Conservation (phyloP, 202 grass and related monocot species). For the Saccharum hybrid region DNA sequence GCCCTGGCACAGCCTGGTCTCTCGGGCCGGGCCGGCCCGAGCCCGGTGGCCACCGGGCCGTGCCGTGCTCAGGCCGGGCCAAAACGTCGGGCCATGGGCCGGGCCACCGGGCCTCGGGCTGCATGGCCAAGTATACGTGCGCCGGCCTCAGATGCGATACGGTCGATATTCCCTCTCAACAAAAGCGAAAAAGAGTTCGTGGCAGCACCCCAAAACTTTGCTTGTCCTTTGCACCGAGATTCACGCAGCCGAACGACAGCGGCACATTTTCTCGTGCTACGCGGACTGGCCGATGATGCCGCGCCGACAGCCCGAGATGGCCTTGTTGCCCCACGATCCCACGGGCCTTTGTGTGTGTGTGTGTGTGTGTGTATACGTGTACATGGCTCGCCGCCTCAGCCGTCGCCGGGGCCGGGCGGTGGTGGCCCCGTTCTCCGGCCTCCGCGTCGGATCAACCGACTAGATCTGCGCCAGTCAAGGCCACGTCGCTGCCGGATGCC, state of each 20-base stretch:
- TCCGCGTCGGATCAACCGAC: slow-evolving; percentile 32
- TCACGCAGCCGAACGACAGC: slow-evolving; percentile 23
- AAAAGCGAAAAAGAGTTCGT: slow-evolving; percentile 38
- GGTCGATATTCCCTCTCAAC: slow-evolving; percentile 19
- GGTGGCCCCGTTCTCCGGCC: slow-evolving; percentile 33
- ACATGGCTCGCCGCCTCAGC: slow-evolving; percentile 9
- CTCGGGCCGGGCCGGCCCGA: too few species aligned
- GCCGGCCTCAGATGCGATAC: not conserved
- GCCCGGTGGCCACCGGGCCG: too few species aligned
- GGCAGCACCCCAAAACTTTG: slow-evolving; percentile 22
- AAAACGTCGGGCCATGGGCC: too few species aligned
- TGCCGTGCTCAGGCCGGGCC: too few species aligned
- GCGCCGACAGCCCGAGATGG: slow-evolving; percentile 43
- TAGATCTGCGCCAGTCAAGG: not conserved
- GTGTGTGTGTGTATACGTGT: too few species aligned
- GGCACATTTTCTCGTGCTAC: not conserved
- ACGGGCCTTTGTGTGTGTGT: not conserved
- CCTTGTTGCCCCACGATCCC: not conserved
- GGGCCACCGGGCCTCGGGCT: too few species aligned
- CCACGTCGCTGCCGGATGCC: slow-evolving; percentile 28
- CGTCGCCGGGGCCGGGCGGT: not conserved
- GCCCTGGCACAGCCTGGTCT: too few species aligned
- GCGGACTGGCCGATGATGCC: not conserved
- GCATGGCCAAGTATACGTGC: too few species aligned
- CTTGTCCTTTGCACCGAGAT: slow-evolving; percentile 18